A percentile compares a stretch with the other conserved stretches of the same genome.
Conservation (phyloP, 2,329 filamentous ascomycete species). For the Ophiocordyceps australis region DNA sequence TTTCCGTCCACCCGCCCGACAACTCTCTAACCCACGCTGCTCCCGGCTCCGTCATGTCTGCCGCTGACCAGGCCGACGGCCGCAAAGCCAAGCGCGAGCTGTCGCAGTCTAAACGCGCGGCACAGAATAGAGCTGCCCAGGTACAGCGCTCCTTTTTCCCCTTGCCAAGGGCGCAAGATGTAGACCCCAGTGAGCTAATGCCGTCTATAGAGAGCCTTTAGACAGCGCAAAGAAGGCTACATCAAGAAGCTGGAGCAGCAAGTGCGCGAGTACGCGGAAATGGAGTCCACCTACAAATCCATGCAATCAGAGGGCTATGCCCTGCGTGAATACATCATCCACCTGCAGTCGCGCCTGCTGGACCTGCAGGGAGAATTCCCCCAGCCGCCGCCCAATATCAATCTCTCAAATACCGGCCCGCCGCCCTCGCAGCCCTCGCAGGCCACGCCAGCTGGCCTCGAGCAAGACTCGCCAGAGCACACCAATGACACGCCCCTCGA, state of each 20-base stretch:
- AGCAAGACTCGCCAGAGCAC: slow-evolving; percentile 8
- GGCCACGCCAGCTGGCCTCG: slow-evolving; percentile 8
- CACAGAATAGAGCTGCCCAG: slow-evolving; percentile 92
- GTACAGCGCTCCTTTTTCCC: slow-evolving; percentile 25
- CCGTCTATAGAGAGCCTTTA: slow-evolving; percentile 66
- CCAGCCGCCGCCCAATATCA: slow-evolving; percentile 63
- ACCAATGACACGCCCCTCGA: slow-evolving; percentile 22
- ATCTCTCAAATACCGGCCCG: too few relatives aligned
- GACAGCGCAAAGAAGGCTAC: slow-evolving; percentile 92
- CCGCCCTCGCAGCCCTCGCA: slow-evolving; percentile 11
- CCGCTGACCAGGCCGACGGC: slow-evolving; percentile 25
- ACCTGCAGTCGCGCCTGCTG: slow-evolving; percentile 70
- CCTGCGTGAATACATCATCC: slow-evolving; percentile 82
- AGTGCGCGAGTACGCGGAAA: slow-evolving; percentile 59
- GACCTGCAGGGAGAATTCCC: slow-evolving; percentile 74
- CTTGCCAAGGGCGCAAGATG: too few relatives aligned
- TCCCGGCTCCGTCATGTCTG: slow-evolving; percentile 7
- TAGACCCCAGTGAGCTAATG: too few relatives aligned
- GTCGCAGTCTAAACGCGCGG: slow-evolving; percentile 88
- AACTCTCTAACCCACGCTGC: slow-evolving; percentile 14
- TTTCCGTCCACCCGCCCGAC: too few relatives aligned
- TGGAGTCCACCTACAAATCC: slow-evolving; percentile 64
- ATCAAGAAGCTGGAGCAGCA: slow-evolving; percentile 96
- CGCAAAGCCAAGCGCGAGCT: slow-evolving; percentile 78
- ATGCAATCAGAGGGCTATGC: slow-evolving; percentile 80